These are phyloP conservation scores for Cylindrotheca closterium DNA, from an alignment of 108 stramenopile species.

Conservation along the genomic window DNA sequence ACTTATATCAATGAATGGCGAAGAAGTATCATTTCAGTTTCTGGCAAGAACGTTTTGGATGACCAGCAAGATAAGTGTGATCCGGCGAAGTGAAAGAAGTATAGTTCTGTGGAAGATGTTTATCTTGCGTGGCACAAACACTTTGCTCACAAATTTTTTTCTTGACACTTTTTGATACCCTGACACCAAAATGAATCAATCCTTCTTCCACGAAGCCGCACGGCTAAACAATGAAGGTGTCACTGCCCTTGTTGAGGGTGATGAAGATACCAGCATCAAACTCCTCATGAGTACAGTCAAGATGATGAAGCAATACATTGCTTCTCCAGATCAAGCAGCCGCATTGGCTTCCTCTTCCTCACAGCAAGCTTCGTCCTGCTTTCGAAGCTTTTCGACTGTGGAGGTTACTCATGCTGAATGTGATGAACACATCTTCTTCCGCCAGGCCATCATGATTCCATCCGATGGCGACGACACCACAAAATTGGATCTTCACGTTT, in stretches of 20 bases:
- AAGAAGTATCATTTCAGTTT: too few relatives aligned
- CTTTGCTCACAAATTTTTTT: too few relatives aligned
- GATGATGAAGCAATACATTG: conserved; percentile 8
- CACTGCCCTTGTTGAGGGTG: conserved; percentile 12
- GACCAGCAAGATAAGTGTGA: too few relatives aligned
- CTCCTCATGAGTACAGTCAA: conserved; percentile 8
- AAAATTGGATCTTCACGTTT: conserved; percentile 11
- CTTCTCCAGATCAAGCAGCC: not conserved
- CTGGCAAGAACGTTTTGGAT: too few relatives aligned
- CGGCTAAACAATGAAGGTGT: conserved; percentile 19
- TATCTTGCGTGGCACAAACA: too few relatives aligned
- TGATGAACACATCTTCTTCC: conserved; percentile 12
- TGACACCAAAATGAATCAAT: too few relatives aligned
- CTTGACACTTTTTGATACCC: too few relatives aligned
- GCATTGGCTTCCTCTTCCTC: not conserved
- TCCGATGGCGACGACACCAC: not conserved
- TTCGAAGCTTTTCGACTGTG: conserved; percentile 5
- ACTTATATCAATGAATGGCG: too few relatives aligned
- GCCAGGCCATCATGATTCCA: conserved; percentile 16
- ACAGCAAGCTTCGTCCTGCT: not conserved
- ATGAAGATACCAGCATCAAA: conserved; percentile 4
- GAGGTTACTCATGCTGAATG: conserved; percentile 6
- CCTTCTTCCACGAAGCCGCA: conserved; percentile 18
- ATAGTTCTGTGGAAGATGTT: too few relatives aligned
- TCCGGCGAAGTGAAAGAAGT: too few relatives aligned